Evolutionary conservation across 306 rosid species (phyloP).

Genomic region (Trifolium repens): DNA sequence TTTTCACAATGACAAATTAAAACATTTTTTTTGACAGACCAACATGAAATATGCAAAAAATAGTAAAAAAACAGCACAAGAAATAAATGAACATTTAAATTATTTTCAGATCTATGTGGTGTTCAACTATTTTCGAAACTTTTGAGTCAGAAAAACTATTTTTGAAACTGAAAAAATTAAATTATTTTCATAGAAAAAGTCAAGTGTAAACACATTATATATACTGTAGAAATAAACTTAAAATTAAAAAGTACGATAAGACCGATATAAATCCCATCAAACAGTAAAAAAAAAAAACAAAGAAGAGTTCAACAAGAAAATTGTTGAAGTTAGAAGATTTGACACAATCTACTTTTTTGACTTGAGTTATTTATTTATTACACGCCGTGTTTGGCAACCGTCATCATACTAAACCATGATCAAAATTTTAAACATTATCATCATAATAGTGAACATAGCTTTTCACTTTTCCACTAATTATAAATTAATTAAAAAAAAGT

Average conservation of each 20-base stretch:
- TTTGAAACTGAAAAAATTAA: not conserved
- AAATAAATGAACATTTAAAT: no score
- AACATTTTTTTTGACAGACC: no score
- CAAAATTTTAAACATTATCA: conserved; percentile 6
- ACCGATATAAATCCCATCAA: conserved; percentile 26
- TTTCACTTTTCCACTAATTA: no score
- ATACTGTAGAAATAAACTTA: not conserved
- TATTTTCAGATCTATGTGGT: no score
- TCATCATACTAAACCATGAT: conserved; percentile 33
- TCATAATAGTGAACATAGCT: no score
- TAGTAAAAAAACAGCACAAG: no score
- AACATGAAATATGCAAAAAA: no score
- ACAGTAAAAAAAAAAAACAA: conserved; percentile 11
- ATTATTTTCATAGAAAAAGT: not conserved
- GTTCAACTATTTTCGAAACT: no score
- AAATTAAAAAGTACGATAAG: conserved; percentile 3
- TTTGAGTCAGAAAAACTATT: no score
- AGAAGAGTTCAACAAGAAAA: conserved; percentile 6
- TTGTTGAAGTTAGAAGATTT: conserved; percentile 25
- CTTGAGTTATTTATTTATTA: conserved; percentile 33
- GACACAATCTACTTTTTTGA: conserved; percentile 41
- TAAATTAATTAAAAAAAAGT: no score
- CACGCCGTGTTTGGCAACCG: conserved; percentile 35
- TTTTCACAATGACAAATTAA: no score
- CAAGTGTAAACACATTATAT: not conserved